These are phyloP conservation scores for Pseudognaphalium luteoalbum DNA, from an alignment of 129 eudicot species.

Conservation along the genomic window DNA sequence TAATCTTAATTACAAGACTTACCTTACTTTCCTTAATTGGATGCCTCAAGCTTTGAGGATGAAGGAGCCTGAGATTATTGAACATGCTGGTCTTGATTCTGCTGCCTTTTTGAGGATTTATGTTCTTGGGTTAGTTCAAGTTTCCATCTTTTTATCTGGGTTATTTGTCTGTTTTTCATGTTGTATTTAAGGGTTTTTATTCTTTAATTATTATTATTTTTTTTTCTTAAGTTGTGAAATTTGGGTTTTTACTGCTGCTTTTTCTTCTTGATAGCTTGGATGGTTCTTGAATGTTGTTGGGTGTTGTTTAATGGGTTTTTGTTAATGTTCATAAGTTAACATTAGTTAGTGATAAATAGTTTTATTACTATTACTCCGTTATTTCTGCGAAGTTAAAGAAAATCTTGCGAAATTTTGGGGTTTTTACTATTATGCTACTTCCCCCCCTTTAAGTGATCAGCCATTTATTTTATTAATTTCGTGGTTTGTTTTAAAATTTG, in stretches of 20 bases:
- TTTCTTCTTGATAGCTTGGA: background rate
- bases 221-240: background rate
- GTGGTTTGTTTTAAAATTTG: too few species aligned
- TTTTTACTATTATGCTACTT: background rate
- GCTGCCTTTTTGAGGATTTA: conserved; percentile 55
- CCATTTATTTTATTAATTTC: too few species aligned
- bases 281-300: background rate
- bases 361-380: background rate
- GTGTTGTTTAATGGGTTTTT: background rate
- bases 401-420: background rate
- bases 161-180: background rate
- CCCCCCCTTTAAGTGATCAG: too few species aligned
- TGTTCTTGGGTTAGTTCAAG: conserved; percentile 45
- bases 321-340: background rate
- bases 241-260: conserved; percentile 9
- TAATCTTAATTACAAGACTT: conserved; percentile 44
- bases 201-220: background rate
- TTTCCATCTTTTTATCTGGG: background rate
- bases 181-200: background rate
- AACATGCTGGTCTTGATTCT: conserved; percentile 63
- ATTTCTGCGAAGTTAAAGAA: background rate
- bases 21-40: conserved; percentile 53
- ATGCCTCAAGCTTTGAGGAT: conserved; percentile 55
- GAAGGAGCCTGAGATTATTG: conserved; percentile 52
- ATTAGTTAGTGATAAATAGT: background rate